Conservation (phyloP, 805 yeast genomes). For the Cyberlindnera maritima region DNA sequence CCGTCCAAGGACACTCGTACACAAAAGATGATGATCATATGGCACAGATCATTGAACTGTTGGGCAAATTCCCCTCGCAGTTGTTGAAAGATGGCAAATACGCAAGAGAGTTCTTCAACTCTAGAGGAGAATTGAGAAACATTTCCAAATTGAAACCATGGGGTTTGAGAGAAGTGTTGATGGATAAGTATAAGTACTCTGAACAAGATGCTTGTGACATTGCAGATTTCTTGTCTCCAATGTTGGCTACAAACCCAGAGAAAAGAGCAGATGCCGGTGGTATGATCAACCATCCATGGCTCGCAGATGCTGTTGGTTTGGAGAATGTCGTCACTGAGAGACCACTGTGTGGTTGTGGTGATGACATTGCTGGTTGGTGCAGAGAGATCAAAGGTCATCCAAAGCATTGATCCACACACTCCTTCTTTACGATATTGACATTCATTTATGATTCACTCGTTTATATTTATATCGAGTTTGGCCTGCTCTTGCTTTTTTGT, state of each 20-base stretch:
- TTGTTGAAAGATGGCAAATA: constrained; percentile 59
- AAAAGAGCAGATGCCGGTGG: constrained; percentile 95
- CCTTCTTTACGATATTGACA: neutral
- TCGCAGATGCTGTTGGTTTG: constrained; percentile 68
- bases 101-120: constrained; percentile 61
- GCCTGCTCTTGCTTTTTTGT: too few relatives aligned
- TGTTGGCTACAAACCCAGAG: constrained; percentile 78
- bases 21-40: constrained; percentile 92
- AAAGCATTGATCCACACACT: constrained; percentile 28
- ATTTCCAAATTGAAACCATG: constrained; percentile 85
- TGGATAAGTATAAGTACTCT: constrained; percentile 79
- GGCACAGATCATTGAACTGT: constrained; percentile 87
- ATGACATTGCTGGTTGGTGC: constrained; percentile 90
- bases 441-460: too few relatives aligned
- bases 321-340: constrained; percentile 69
- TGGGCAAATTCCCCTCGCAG: constrained; percentile 65
- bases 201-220: constrained; percentile 68
- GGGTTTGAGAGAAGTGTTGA: constrained; percentile 78
- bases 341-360: constrained; percentile 75
- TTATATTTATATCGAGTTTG: too few relatives aligned
- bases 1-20: constrained; percentile 69
- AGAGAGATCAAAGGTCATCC: constrained; percentile 51
- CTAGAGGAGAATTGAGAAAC: constrained; percentile 68
- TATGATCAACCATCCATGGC: constrained; percentile 84
- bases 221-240: constrained; percentile 75